Conservation (phyloP, 2,329 filamentous ascomycete genomes). For the Ceratocystis destructans region DNA sequence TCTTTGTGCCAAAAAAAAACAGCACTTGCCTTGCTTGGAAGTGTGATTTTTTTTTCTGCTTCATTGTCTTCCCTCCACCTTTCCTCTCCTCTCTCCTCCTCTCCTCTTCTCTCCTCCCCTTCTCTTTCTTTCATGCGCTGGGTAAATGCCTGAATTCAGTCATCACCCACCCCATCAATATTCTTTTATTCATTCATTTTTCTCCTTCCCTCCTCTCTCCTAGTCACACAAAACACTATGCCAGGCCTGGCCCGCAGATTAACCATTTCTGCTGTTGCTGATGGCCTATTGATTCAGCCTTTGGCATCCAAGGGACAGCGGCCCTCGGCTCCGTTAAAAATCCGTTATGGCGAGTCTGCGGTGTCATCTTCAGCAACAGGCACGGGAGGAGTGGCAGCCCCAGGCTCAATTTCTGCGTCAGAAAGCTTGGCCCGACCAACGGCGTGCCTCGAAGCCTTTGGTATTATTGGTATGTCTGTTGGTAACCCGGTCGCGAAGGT, state of each 20-base stretch:
- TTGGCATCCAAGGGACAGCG: conserved; percentile 46
- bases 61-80: background rate
- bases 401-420: conserved; percentile 21
- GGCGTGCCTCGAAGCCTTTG: conserved; percentile 45
- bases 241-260: conserved; percentile 67
- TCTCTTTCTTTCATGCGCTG: background rate
- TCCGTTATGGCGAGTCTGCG: conserved; percentile 50
- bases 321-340: conserved; percentile 44
- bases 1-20: background rate
- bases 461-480: conserved; percentile 39
- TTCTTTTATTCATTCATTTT: conserved; percentile 3
- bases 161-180: background rate
- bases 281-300: conserved; percentile 71
- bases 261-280: conserved; percentile 63
- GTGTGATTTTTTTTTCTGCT: background rate
- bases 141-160: background rate
- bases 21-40: background rate
- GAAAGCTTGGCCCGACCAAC: conserved; percentile 32
- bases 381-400: background rate
- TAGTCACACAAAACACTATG: conserved; percentile 42
- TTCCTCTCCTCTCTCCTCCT: too few relatives aligned
- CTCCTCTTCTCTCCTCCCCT: background rate
- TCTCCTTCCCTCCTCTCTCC: conserved; percentile 18
- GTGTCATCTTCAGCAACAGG: conserved; percentile 11
- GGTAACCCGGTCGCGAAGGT: background rate